Evolutionary conservation across 306 rosid species (phyloP), one percentile per base, ranked within the genome.

Genomic region (Citrullus amarus): DNA sequence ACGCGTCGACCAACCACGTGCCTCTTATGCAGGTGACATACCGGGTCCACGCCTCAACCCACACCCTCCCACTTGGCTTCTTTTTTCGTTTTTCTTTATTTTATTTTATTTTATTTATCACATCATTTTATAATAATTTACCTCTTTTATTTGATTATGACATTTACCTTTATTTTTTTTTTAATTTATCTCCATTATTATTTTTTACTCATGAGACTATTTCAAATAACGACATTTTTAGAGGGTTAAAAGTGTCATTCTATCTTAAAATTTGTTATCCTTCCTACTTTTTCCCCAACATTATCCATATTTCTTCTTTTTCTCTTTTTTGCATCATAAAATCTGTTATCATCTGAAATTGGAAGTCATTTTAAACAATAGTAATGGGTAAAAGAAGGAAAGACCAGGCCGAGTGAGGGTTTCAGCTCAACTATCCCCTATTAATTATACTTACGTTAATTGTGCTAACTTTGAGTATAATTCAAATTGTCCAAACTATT

Each of bases 1-100:
- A 80, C 86, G 81, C 81, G 83, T 83, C n/a, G 32, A 6, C 72
- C 67, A 82, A 72, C 77, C 77, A 72, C 77, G 77, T 72, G 77
- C 15, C 43, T 25, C 1, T 48, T 48, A 70, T 6, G 36, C 28
- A 25, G 13, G 20, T 46, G 56, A 22, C 75, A 69, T 0, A 9
- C 34, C 18, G 15, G 16, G 75, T 11, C 16, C 75, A 69, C 75
- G 43, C 18, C 36, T 20, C 10, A 20, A 43, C 75, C 50, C 54
- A 2, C 15, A 48, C 54, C 54, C 54, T 48, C 76, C 76, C 56
- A 70, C 76, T 70, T 70, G 76, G 76, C 44, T 13, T 12, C 0
- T 20, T 69, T 44, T 44, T 44, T 46, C 6, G 1, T 63, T 63
- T 34, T 63, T 22, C 2, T 20, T 25, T 25, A 25, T 22, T 22